phyloP scores from a whole-genome alignment of 2,329 filamentous ascomycete genomes.

The Proliferodiscus dingleyae region DNA sequence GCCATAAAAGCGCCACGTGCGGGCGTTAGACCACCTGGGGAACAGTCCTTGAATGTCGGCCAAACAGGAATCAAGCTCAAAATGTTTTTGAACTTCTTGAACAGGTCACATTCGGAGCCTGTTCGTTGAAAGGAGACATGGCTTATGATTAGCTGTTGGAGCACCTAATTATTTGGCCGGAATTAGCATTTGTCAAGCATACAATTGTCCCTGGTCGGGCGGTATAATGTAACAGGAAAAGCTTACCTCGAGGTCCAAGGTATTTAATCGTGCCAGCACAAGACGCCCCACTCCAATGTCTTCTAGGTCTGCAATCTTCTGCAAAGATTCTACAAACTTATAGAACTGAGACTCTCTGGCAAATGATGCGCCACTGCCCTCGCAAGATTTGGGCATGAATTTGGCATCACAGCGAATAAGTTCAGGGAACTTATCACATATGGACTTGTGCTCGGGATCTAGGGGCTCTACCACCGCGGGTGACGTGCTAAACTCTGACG shows the following conservation, averaged over 20 bases:
- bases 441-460: neutral
- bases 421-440: constrained; percentile 16
- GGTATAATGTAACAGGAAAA: neutral
- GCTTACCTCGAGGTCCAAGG: neutral
- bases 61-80: constrained; percentile 17
- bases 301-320: constrained; percentile 3
- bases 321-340: constrained; percentile 15
- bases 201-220: constrained; percentile 1
- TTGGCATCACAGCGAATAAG: constrained; percentile 12
- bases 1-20: constrained; percentile 15
- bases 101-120: neutral
- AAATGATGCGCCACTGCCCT: constrained; percentile 5
- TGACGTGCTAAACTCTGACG: constrained; percentile 6
- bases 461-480: constrained; percentile 17
- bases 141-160: constrained; percentile 9
- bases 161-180: constrained; percentile 5
- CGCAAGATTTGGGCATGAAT: constrained; percentile 14
- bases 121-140: neutral
- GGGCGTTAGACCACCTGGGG: constrained; percentile 2
- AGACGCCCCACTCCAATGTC: neutral
- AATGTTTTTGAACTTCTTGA: constrained; percentile 1
- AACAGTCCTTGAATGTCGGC: constrained; percentile 8
- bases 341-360: constrained; percentile 6
- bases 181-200: constrained; percentile 11
- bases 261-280: neutral